Percentiles rank a stretch among this genome's conserved stretches.
Evolutionary conservation across 352 stramenopile genomes (phyloP).

Genomic region (Phytophthora chlamydospora): DNA sequence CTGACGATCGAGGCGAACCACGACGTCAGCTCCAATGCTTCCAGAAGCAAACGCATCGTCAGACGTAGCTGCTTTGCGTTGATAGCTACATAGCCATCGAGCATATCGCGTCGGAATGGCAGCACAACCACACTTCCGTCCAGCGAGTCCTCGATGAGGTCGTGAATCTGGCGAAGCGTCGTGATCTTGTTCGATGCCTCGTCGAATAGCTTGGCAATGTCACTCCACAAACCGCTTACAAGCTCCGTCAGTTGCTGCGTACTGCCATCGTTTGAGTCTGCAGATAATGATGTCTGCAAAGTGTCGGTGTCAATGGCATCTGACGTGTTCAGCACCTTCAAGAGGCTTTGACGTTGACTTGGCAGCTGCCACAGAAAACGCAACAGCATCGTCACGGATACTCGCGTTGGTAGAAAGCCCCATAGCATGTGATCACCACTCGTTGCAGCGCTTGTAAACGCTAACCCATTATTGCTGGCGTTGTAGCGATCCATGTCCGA

Average conservation of each 20-base stretch:
- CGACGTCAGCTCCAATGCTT: slow-evolving; percentile 66
- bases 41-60: slow-evolving; percentile 65
- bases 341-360: slow-evolving; percentile 44
- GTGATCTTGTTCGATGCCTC: slow-evolving; percentile 67
- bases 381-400: slow-evolving; percentile 63
- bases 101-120: slow-evolving; percentile 59
- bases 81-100: slow-evolving; percentile 69
- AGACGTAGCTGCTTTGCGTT: slow-evolving; percentile 75
- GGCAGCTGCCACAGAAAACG: slow-evolving; percentile 73
- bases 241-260: slow-evolving; percentile 58
- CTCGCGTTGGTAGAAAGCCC: slow-evolving; percentile 69
- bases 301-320: slow-evolving; percentile 22
- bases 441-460: slow-evolving; percentile 64
- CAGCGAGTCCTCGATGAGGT: slow-evolving; percentile 57
- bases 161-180: slow-evolving; percentile 63
- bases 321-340: slow-evolving; percentile 31
- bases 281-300: slow-evolving; percentile 21
- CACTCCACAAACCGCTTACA: slow-evolving; percentile 72
- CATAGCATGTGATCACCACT: slow-evolving; percentile 75
- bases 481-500: slow-evolving; percentile 81
- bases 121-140: slow-evolving; percentile 44
- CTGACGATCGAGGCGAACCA: slow-evolving; percentile 61
- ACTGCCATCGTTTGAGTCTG: slow-evolving; percentile 11
- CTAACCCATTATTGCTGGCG: slow-evolving; percentile 64
- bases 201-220: slow-evolving; percentile 74